phyloP scores from a whole-genome alignment of 352 stramenopile species.

The Thalassiosira exigua region DNA sequence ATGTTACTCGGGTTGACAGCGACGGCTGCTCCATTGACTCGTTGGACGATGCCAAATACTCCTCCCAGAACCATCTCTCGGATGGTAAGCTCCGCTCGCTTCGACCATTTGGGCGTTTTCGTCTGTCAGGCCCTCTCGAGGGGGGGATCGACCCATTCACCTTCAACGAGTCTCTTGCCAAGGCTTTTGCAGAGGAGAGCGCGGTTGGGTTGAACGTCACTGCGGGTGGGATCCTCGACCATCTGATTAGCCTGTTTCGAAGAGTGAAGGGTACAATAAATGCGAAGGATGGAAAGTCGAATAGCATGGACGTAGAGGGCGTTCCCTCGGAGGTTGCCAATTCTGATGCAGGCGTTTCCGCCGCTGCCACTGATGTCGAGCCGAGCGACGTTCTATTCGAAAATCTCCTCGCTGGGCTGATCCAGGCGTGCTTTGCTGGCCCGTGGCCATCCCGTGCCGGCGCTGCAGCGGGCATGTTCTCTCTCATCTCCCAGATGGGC shows the following conservation, averaged over 20 bases:
- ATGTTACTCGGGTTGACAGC: slow-evolving; percentile 59
- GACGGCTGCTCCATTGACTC: slow-evolving; percentile 57
- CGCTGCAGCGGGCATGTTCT: slow-evolving; percentile 53
- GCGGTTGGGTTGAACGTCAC: slow-evolving; percentile 7
- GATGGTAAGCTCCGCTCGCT: slow-evolving; percentile 65
- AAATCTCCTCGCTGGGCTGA: slow-evolving; percentile 72
- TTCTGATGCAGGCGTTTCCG: not conserved
- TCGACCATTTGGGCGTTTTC: slow-evolving; percentile 77
- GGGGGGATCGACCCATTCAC: slow-evolving; percentile 63
- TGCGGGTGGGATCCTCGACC: slow-evolving; percentile 56
- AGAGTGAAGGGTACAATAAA: slow-evolving; percentile 16
- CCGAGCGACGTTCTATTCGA: slow-evolving; percentile 73
- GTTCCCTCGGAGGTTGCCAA: not conserved
- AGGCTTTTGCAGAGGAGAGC: slow-evolving; percentile 55
- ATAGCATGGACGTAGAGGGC: not conserved
- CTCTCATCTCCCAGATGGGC: slow-evolving; percentile 67
- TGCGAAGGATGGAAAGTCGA: slow-evolving; percentile 14
- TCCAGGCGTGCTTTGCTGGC: slow-evolving; percentile 50
- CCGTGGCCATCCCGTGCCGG: slow-evolving; percentile 66
- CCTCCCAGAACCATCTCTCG: slow-evolving; percentile 40
- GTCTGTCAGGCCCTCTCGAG: slow-evolving; percentile 57
- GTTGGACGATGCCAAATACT: slow-evolving; percentile 22
- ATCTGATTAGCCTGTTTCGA: slow-evolving; percentile 57
- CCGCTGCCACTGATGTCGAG: not conserved
- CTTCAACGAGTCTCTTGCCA: slow-evolving; percentile 67